These are phyloP conservation scores for Penicillium sp. DNA, from an alignment of 2,329 filamentous ascomycete species.

Conservation along the genomic window DNA sequence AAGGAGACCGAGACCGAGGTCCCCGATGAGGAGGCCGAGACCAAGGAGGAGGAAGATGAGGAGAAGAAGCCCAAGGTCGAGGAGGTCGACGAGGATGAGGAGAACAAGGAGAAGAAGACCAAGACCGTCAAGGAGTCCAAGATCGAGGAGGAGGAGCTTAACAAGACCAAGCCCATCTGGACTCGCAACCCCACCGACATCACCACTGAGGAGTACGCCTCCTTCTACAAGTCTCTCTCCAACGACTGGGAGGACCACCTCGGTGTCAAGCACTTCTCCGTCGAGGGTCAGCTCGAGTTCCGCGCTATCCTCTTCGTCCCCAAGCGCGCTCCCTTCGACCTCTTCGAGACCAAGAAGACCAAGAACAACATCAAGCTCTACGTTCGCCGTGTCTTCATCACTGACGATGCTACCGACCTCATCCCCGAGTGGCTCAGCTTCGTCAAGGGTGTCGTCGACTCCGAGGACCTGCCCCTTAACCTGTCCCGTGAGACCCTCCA, in stretches of 20 bases:
- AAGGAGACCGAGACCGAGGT: slow-evolving; percentile 99
- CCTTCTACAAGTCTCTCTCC: slow-evolving; percentile 99
- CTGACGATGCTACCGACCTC: slow-evolving; percentile 97
- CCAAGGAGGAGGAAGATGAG: slow-evolving; percentile 72
- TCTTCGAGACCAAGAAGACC: slow-evolving; percentile 99
- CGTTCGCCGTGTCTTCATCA: slow-evolving; percentile 99
- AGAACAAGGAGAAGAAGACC: slow-evolving; percentile 90
- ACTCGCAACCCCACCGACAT: slow-evolving; percentile 97
- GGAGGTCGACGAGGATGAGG: slow-evolving; percentile 83
- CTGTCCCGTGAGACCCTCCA: slow-evolving; percentile 99
- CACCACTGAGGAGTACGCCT: slow-evolving; percentile 91
- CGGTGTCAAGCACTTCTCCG: slow-evolving; percentile 99
- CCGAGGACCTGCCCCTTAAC: slow-evolving; percentile 98
- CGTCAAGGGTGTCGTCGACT: slow-evolving; percentile 99
- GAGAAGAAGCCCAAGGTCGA: slow-evolving; percentile 97
- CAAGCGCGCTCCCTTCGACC: slow-evolving; percentile 98
- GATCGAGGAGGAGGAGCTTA: slow-evolving; percentile 99
- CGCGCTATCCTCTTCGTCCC: slow-evolving; percentile 98
- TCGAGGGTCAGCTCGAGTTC: slow-evolving; percentile 99
- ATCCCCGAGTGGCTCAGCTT: slow-evolving; percentile 99
- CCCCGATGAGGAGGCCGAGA: slow-evolving; percentile 86
- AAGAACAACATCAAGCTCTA: slow-evolving; percentile 99
- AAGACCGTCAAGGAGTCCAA: slow-evolving; percentile 99
- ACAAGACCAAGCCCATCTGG: slow-evolving; percentile 99
- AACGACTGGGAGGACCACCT: slow-evolving; percentile 99